Evolutionary conservation across 257 asterid genomes (phyloP).

Genomic region (Haberlea rhodopensis): DNA sequence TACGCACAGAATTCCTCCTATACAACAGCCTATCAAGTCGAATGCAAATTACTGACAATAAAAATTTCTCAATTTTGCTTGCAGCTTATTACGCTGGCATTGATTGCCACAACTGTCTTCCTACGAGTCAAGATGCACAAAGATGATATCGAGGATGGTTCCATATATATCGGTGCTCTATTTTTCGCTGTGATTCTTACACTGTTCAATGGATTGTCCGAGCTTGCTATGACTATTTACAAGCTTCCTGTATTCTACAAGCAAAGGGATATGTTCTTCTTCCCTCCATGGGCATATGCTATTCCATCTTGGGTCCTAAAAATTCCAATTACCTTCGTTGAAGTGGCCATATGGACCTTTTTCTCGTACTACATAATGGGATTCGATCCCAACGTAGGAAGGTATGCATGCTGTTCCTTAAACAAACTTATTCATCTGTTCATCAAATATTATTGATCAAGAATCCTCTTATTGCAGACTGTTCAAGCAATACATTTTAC

Average conservation of each 20-base stretch:
- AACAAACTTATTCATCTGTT: background rate
- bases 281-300: slow-evolving; percentile 63
- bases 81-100: slow-evolving; percentile 39
- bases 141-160: slow-evolving; percentile 37
- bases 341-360: slow-evolving; percentile 51
- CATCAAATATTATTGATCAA: background rate
- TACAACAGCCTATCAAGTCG: background rate
- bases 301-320: slow-evolving; percentile 59
- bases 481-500: slow-evolving; percentile 47
- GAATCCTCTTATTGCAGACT: slow-evolving; percentile 34
- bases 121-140: slow-evolving; percentile 51
- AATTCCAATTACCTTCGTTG: slow-evolving; percentile 52
- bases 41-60: slow-evolving; percentile 3
- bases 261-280: slow-evolving; percentile 65
- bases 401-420: slow-evolving; percentile 32
- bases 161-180: slow-evolving; percentile 47
- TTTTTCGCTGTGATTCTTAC: slow-evolving; percentile 38
- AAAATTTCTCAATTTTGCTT: slow-evolving; percentile 19
- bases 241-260: no score
- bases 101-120: slow-evolving; percentile 46
- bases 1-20: background rate
- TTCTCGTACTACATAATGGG: slow-evolving; percentile 63
- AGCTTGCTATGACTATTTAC: no score
- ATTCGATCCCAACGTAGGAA: slow-evolving; percentile 60
- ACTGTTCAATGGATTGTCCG: slow-evolving; percentile 60